Evolutionary conservation across 1,284 basidiomycete genomes (phyloP).

Genomic region (Ganoderma resinaceum): DNA sequence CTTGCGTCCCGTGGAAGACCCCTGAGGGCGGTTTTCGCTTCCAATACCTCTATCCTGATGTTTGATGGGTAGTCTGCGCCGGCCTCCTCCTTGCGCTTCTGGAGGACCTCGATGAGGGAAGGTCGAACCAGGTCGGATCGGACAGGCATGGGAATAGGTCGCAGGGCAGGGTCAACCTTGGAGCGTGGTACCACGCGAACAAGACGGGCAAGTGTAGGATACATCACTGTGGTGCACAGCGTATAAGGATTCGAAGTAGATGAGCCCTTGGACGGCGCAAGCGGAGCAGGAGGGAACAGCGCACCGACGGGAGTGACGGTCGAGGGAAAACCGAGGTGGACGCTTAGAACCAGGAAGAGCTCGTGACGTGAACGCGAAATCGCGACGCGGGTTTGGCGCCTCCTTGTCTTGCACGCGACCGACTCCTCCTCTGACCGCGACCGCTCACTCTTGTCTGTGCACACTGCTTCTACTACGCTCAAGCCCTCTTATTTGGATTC

Average conservation of each 20-base stretch:
- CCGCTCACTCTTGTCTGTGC: background rate
- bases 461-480: background rate
- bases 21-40: constrained; percentile 45
- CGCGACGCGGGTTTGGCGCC: constrained; percentile 4
- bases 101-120: constrained; percentile 48
- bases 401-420: constrained; percentile 11
- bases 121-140: constrained; percentile 40
- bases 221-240: constrained; percentile 36
- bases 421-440: background rate
- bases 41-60: constrained; percentile 51
- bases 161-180: constrained; percentile 36
- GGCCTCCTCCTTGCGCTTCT: constrained; percentile 45
- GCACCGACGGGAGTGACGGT: constrained; percentile 6
- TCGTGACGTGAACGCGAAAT: constrained; percentile 1
- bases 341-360: background rate
- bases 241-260: background rate
- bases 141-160: constrained; percentile 35
- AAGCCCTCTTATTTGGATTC: background rate
- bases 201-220: constrained; percentile 43
- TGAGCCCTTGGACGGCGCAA: background rate
- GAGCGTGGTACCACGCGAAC: constrained; percentile 51
- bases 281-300: constrained; percentile 7
- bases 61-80: constrained; percentile 50
- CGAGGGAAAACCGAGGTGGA: background rate
- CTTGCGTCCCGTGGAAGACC: constrained; percentile 44